Evolutionary conservation across 805 yeast genomes (phyloP).

Genomic region (Komagataella mondaviorum): DNA sequence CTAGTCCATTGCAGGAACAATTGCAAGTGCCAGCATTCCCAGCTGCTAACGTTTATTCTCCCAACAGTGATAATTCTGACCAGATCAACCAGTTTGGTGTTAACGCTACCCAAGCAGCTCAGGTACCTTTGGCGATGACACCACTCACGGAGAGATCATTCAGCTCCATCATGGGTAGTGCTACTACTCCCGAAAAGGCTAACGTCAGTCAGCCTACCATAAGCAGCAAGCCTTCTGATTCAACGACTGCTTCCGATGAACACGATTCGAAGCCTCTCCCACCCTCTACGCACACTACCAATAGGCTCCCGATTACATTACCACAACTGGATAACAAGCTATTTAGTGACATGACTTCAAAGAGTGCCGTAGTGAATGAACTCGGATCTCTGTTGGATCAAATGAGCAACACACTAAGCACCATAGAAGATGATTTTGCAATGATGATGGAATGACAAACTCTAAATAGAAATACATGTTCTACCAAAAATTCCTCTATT

Average conservation of each 20-base stretch:
- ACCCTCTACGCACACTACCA: not conserved
- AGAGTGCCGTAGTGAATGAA: not conserved
- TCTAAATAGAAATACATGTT: not conserved
- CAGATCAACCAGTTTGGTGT: conserved; percentile 56
- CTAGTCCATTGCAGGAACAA: conserved; percentile 22
- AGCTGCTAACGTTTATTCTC: conserved; percentile 1
- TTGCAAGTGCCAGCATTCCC: conserved; percentile 15
- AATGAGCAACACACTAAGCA: not conserved
- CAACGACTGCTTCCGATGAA: not conserved
- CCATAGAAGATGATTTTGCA: not conserved
- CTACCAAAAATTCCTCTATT: conserved; percentile 47
- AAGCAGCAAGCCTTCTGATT: not conserved
- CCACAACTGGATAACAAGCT: not conserved
- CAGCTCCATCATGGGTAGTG: not conserved
- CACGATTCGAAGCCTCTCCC: not conserved
- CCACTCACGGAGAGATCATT: conserved; percentile 51
- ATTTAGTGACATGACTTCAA: not conserved
- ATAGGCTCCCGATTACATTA: not conserved
- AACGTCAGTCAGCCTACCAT: not conserved
- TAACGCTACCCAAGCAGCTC: conserved; percentile 33
- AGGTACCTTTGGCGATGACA: conserved; percentile 59
- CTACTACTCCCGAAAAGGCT: not conserved
- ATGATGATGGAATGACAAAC: not conserved
- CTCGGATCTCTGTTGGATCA: not conserved
- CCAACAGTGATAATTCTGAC: conserved; percentile 4